Conservation (phyloP, 345 rosid genomes). For the Moringa oleifera region DNA sequence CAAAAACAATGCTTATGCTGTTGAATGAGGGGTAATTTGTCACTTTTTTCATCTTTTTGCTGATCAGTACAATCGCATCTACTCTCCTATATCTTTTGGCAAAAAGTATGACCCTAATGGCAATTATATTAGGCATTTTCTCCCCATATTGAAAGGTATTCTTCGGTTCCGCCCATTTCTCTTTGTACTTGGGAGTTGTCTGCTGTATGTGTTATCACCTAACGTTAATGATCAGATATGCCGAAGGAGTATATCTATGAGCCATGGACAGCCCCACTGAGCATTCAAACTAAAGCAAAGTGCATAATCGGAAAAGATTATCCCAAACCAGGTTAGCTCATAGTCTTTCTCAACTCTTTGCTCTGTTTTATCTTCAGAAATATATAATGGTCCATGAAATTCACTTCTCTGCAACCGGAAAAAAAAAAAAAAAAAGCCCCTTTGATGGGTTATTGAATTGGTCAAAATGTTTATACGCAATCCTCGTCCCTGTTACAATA, state of each 20-base stretch:
- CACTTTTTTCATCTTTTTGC: background rate
- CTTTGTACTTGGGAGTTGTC: background rate
- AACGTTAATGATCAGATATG: slow-evolving; percentile 51
- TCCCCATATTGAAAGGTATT: slow-evolving; percentile 85
- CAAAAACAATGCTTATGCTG: background rate
- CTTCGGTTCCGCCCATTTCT: slow-evolving; percentile 3
- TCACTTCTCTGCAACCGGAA: background rate
- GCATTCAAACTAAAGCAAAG: slow-evolving; percentile 74
- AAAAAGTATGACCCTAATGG: slow-evolving; percentile 91
- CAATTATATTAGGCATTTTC: slow-evolving; percentile 75
- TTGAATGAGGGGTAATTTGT: no score
- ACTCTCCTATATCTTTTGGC: slow-evolving; percentile 83
- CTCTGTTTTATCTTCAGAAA: background rate
- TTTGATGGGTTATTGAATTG: background rate
- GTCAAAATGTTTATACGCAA: background rate
- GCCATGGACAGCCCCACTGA: slow-evolving; percentile 90
- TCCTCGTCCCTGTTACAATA: background rate
- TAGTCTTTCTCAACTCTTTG: background rate
- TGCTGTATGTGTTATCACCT: slow-evolving; percentile 4
- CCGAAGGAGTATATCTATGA: slow-evolving; percentile 93
- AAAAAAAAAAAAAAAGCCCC: no score
- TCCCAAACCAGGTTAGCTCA: slow-evolving; percentile 65
- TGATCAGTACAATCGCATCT: slow-evolving; percentile 75
- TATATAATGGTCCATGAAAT: background rate
- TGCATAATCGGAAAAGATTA: slow-evolving; percentile 87